Evolutionary conservation across 768 basidiomycete species (phyloP), one percentile per base, ranked within the genome.

Genomic region (Trametes meyenii): DNA sequence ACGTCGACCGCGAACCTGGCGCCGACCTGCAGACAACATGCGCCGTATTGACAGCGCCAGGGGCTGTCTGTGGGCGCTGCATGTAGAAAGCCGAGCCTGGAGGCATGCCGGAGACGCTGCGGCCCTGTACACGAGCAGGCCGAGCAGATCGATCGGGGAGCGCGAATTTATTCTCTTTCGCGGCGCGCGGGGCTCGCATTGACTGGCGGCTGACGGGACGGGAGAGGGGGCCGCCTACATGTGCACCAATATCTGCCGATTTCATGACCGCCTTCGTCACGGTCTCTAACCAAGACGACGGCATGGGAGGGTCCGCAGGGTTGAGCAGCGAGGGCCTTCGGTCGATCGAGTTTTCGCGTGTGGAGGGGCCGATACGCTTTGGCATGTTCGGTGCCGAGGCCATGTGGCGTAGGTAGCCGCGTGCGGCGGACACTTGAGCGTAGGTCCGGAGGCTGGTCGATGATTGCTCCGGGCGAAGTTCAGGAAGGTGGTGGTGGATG

Each of bases 331-430:
- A 45, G 7, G 70, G 60, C 17, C 53, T 19, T 17, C 64, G 66
- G 23, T 56, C 65, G 24, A 54, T 53, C 19, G 64, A 66, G 38
- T 36, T 49, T 13, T 62, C 62, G 12, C 55, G 60, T 1, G 52
- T 62, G 1, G 60, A 58, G 1, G 62, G 44, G 19, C 36, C 35
- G 49, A 50, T 38, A 17, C 62, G 68, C 50, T 66, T 69, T 24
- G 70, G 72, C 33, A 83, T 80, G 61, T 78, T 77, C 33, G 81
- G 81, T 23, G 80, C 75, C 23, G 90, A 91, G 0, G 83, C 83
- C 79, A 92, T 90, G 70, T 91, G 89, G 35, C 89, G 84, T 12
- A 92, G 81, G 69, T 90, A 87, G 5, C 85, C 83, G 4, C 82
- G 81, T 3, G 89, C 88, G 53, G 83, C 82, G 52, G 74, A 72